Evolutionary conservation across 2,329 filamentous ascomycete species (phyloP).

Genomic region (Beauveria pseudobassiana): DNA sequence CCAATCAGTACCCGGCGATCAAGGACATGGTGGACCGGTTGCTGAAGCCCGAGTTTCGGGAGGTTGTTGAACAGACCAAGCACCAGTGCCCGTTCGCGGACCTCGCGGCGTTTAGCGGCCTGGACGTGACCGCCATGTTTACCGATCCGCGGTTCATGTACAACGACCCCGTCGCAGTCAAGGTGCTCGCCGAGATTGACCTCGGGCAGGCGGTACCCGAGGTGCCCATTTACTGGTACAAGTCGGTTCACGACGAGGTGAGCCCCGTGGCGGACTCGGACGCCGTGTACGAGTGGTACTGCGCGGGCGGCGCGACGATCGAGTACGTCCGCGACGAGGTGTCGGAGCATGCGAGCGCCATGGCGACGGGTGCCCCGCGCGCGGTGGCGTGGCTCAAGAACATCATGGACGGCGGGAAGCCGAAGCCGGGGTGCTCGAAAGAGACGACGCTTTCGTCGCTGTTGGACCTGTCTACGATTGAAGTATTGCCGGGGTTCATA

Average conservation of each 20-base stretch:
- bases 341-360: slow-evolving; percentile 27
- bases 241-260: slow-evolving; percentile 39
- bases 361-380: slow-evolving; percentile 11
- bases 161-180: slow-evolving; percentile 17
- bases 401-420: slow-evolving; percentile 10
- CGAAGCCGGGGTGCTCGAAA: not conserved
- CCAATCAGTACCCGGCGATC: slow-evolving; percentile 17
- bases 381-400: slow-evolving; percentile 15
- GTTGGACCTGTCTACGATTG: not conserved
- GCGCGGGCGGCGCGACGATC: slow-evolving; percentile 31
- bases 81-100: slow-evolving; percentile 20
- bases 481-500: not conserved
- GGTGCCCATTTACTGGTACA: slow-evolving; percentile 38
- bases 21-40: slow-evolving; percentile 8
- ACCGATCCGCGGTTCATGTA: slow-evolving; percentile 25
- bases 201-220: slow-evolving; percentile 31
- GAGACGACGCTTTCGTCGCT: not conserved
- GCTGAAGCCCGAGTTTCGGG: slow-evolving; percentile 13
- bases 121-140: slow-evolving; percentile 35
- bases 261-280: slow-evolving; percentile 36
- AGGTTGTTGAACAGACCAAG: slow-evolving; percentile 22
- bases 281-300: slow-evolving; percentile 32
- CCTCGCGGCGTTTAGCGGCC: slow-evolving; percentile 20
- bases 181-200: slow-evolving; percentile 21
- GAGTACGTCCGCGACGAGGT: slow-evolving; percentile 35